Percentiles rank a stretch among this genome's conserved stretches.
phyloP scores from a whole-genome alignment of 2,329 filamentous ascomycete genomes.

The Ophiostoma tasmaniense region DNA sequence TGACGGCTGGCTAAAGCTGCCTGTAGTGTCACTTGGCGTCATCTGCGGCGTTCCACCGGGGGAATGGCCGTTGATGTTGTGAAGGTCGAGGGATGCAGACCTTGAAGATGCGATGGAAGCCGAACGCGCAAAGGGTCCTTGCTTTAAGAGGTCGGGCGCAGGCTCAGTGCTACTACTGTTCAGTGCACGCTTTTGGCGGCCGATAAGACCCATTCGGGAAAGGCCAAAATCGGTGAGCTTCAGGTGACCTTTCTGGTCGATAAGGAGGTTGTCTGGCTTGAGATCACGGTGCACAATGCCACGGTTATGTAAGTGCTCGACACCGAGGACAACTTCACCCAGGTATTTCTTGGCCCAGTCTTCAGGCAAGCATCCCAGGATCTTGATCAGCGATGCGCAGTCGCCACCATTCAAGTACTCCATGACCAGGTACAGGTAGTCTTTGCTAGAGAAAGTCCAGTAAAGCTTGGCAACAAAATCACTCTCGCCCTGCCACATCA shows the following conservation, averaged over 20 bases:
- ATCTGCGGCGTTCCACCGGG: slow-evolving; percentile 80
- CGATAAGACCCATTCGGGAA: slow-evolving; percentile 93
- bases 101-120: slow-evolving; percentile 82
- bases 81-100: slow-evolving; percentile 87
- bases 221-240: slow-evolving; percentile 97
- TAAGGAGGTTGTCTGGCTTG: slow-evolving; percentile 94
- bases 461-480: slow-evolving; percentile 98
- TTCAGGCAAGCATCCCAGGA: slow-evolving; percentile 82
- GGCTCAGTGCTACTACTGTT: slow-evolving; percentile 68
- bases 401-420: slow-evolving; percentile 97
- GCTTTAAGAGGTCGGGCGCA: slow-evolving; percentile 86
- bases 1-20: slow-evolving; percentile 70
- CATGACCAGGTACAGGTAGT: slow-evolving; percentile 98
- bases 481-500: slow-evolving; percentile 99
- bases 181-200: slow-evolving; percentile 87
- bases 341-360: slow-evolving; percentile 98
- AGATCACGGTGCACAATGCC: slow-evolving; percentile 95
- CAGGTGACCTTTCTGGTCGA: slow-evolving; percentile 91
- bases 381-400: slow-evolving; percentile 91
- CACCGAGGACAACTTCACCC: slow-evolving; percentile 90
- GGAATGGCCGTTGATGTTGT: slow-evolving; percentile 53
- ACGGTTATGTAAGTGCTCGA: slow-evolving; percentile 88
- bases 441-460: slow-evolving; percentile 99
- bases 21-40: slow-evolving; percentile 61
- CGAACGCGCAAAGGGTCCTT: slow-evolving; percentile 80